Percentiles rank a stretch among this genome's conserved stretches.
phyloP scores from a whole-genome alignment of 1,284 basidiomycete genomes.

The Tylopilus orsonianus region DNA sequence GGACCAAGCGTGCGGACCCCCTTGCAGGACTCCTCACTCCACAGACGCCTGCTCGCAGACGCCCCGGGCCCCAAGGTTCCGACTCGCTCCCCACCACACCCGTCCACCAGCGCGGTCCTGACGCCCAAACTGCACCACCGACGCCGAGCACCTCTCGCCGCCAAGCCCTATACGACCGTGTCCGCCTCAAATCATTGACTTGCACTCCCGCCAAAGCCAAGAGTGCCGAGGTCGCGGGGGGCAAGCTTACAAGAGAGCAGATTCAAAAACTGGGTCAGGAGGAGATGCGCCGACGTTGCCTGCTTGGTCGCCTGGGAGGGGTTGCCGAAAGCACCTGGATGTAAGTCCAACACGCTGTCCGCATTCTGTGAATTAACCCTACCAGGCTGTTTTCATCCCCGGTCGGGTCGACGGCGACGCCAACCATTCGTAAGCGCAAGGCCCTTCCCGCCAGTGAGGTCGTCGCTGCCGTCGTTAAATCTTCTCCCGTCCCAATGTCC shows the following conservation, averaged over 20 bases:
- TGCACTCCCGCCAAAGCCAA: conserved; percentile 62
- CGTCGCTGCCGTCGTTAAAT: conserved; percentile 66
- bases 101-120: conserved; percentile 54
- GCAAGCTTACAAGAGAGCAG: conserved; percentile 59
- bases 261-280: conserved; percentile 71
- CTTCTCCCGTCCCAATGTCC: conserved; percentile 75
- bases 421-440: conserved; percentile 62
- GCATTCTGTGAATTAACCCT: neutral
- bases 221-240: conserved; percentile 39
- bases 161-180: conserved; percentile 74
- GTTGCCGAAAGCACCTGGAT: conserved; percentile 87
- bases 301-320: conserved; percentile 72
- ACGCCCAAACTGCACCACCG: conserved; percentile 54
- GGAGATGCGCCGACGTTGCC: conserved; percentile 68
- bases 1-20: conserved; percentile 37
- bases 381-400: conserved; percentile 64
- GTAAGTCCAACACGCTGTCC: conserved; percentile 41
- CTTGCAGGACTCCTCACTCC: conserved; percentile 41
- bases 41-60: conserved; percentile 48
- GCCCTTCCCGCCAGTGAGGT: conserved; percentile 66
- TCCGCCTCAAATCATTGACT: conserved; percentile 67
- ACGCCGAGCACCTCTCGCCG: conserved; percentile 74
- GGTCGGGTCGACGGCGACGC: conserved; percentile 48
- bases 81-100: conserved; percentile 61
- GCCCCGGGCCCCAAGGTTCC: conserved; percentile 31